Percentiles rank a stretch among this genome's conserved stretches.
phyloP scores from a whole-genome alignment of 495 filamentous ascomycete species.

The Bacidia gigantensis region DNA sequence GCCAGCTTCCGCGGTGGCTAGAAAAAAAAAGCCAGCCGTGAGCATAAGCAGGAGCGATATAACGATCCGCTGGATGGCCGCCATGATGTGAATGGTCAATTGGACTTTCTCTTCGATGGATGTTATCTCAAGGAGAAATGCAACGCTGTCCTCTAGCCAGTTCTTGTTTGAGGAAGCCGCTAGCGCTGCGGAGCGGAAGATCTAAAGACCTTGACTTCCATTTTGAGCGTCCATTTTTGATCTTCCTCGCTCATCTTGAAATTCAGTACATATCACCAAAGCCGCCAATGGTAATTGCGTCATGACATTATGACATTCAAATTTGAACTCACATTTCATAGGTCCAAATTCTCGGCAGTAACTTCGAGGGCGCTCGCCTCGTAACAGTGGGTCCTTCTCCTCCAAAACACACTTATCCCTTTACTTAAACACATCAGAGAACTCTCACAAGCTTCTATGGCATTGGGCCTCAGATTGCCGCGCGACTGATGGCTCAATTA shows the following conservation, averaged over 20 bases:
- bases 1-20: conserved; percentile 51
- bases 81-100: conserved; percentile 23
- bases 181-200: neutral
- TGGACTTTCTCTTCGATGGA: neutral
- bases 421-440: conserved; percentile 39
- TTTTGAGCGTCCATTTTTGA: no score
- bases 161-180: neutral
- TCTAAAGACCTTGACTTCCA: neutral
- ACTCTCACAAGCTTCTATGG: conserved; percentile 83
- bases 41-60: conserved; percentile 63
- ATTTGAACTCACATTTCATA: conserved; percentile 12
- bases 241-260: no score
- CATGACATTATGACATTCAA: no score
- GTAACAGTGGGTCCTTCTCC: conserved; percentile 46
- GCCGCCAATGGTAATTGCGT: no score
- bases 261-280: no score
- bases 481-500: conserved; percentile 69
- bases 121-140: neutral
- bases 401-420: conserved; percentile 3
- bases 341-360: conserved; percentile 77
- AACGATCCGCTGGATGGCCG: conserved; percentile 35
- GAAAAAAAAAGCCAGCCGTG: conserved; percentile 56
- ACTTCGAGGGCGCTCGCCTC: conserved; percentile 69
- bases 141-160: neutral
- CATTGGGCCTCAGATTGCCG: conserved; percentile 56